Evolutionary conservation across 139 green algal species (phyloP), one percentile per base, ranked within the genome.

Genomic region (Coelastrella sp.): DNA sequence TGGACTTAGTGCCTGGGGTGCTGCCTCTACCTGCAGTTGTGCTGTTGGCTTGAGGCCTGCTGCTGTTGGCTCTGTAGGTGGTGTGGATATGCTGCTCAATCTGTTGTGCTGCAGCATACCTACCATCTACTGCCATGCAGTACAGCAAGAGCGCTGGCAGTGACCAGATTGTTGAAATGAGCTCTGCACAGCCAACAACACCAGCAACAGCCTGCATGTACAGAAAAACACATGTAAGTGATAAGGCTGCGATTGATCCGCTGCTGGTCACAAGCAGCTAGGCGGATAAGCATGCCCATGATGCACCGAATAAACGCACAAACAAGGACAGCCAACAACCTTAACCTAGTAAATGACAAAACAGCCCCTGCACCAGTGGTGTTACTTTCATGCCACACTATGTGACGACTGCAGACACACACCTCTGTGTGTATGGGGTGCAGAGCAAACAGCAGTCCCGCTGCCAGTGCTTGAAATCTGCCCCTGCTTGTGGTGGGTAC

Each of bases 121-220:
- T 63, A 7, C 80, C 73, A 48, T 93, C 86, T 17, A 84, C 89
- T 17, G 89, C 88, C 3, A 30, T 35, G 59, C 92, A 79, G 86
- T 95, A 95, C 3, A 87, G 5, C n/a, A 94, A 85, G 23, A 97
- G 50, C 0, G 90, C 92, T 7, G 81, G 66, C n/a, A 96, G 76
- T 30, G 83, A 89, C 11, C 94, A 79, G 0, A 63, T 45, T 0
- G 89, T 91, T 17, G 78, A 92, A 4, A 96, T 81, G 40, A 96
- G 85, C 89, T 97, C 94, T 4, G 94, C 94, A 30, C 91, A 89
- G 2, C 94, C 94, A 34, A 97, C 94, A 35, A 96, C 79, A 32
- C 94, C 94, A 6, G 94, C 93, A 38, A 97, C 93, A 0, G 94
- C 94, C 88, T 91, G 77, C 73, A 81, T 9, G 45, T 8, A 63